Conservation (phyloP, 2,329 filamentous ascomycete species). For the Trichophyton benhamiae region DNA sequence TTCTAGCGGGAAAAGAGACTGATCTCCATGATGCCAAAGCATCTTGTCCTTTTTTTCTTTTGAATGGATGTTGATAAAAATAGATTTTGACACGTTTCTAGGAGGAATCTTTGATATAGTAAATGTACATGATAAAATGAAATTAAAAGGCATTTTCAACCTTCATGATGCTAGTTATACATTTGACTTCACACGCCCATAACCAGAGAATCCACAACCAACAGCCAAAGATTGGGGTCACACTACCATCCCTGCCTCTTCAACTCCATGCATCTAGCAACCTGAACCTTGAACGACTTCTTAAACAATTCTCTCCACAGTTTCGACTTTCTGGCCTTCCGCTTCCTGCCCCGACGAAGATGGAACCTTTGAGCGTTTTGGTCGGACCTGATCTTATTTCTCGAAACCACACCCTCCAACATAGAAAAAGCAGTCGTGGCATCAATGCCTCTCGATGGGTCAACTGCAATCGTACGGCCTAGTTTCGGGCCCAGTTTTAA, state of each 20-base stretch:
- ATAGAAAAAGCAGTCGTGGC: conserved; percentile 15
- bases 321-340: conserved; percentile 27
- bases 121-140: not conserved
- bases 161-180: not conserved
- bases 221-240: not conserved
- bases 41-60: not conserved
- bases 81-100: not conserved
- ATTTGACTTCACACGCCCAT: not conserved
- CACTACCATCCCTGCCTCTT: conserved; percentile 35
- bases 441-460: conserved; percentile 15
- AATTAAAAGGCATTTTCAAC: not conserved
- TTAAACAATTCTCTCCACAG: conserved; percentile 36
- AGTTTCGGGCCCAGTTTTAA: conserved; percentile 19
- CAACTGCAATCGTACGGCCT: conserved; percentile 17
- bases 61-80: not conserved
- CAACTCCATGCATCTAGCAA: conserved; percentile 33
- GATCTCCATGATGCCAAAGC: conserved; percentile 11
- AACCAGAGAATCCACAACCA: not conserved
- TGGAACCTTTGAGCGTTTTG: conserved; percentile 28
- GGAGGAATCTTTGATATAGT: not conserved
- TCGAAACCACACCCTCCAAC: conserved; percentile 18
- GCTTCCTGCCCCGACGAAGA: conserved; percentile 30
- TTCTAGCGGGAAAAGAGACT: conserved; percentile 33
- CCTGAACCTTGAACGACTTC: conserved; percentile 32
- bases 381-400: conserved; percentile 26